Conservation (phyloP, 2,329 filamentous ascomycete genomes). For the Ascochyta koolunga region DNA sequence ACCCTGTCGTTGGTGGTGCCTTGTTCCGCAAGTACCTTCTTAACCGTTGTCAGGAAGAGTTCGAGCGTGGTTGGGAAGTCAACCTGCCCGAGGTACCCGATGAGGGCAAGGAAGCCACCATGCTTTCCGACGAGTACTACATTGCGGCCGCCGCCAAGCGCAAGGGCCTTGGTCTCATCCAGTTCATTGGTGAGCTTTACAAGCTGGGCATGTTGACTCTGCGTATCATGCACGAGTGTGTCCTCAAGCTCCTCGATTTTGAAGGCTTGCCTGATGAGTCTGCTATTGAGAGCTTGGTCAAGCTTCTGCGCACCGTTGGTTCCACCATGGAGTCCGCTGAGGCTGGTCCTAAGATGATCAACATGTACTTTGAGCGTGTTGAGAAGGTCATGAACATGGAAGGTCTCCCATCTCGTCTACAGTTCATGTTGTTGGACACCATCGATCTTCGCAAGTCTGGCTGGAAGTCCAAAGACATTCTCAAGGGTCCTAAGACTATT, state of each 20-base stretch:
- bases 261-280: conserved; percentile 92
- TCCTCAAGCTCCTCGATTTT: conserved; percentile 95
- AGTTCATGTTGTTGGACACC: conserved; percentile 97
- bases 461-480: conserved; percentile 86
- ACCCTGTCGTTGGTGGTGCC: conserved; percentile 87
- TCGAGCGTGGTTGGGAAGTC: conserved; percentile 95
- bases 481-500: conserved; percentile 97
- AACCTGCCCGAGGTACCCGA: conserved; percentile 82
- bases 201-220: conserved; percentile 98
- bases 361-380: conserved; percentile 92
- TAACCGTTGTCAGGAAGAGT: conserved; percentile 98
- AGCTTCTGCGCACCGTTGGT: conserved; percentile 90
- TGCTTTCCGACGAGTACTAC: conserved; percentile 98
- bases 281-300: conserved; percentile 93
- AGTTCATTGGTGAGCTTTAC: conserved; percentile 99
- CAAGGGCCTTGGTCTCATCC: conserved; percentile 94
- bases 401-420: conserved; percentile 78
- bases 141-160: conserved; percentile 91
- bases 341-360: conserved; percentile 85
- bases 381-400: conserved; percentile 79
- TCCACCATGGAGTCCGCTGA: conserved; percentile 79
- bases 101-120: conserved; percentile 77
- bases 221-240: conserved; percentile 99
- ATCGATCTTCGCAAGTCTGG: conserved; percentile 77
- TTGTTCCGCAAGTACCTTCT: conserved; percentile 98